These are phyloP conservation scores for Fraxinus paxiana DNA, from an alignment of 305 asterid genomes.

Conservation along the genomic window DNA sequence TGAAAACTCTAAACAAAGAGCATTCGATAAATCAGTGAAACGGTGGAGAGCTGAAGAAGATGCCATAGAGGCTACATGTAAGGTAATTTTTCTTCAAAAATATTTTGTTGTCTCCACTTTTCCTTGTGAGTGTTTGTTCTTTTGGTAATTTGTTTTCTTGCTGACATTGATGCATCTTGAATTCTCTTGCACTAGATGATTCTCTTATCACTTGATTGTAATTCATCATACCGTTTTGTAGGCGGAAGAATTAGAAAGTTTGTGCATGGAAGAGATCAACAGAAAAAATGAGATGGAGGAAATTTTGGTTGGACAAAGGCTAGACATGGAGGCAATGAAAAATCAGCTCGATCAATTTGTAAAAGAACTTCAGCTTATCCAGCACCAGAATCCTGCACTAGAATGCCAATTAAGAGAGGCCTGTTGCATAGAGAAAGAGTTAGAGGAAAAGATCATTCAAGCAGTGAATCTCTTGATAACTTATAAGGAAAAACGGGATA, in stretches of 20 bases:
- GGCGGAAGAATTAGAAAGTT: conserved; percentile 58
- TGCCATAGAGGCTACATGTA: conserved; percentile 44
- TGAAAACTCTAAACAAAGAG: conserved; percentile 39
- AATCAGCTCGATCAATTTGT: conserved; percentile 38
- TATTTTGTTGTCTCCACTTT: background rate
- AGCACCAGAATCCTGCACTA: conserved; percentile 49
- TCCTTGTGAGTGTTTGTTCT: background rate
- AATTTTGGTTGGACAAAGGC: conserved; percentile 38
- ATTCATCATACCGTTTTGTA: conserved; percentile 32
- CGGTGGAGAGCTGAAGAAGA: conserved; percentile 60
- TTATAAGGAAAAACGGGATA: conserved; percentile 69
- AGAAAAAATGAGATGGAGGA: conserved; percentile 49
- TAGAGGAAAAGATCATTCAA: conserved; percentile 79
- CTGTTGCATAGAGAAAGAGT: conserved; percentile 59
- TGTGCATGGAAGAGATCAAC: conserved; percentile 43
- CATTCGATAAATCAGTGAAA: conserved; percentile 45
- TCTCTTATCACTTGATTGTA: conserved; percentile 19
- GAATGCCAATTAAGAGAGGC: conserved; percentile 57
- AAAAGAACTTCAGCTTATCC: conserved; percentile 47
- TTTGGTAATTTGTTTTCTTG: conserved; percentile 1
- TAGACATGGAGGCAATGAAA: conserved; percentile 52
- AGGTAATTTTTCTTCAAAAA: conserved; percentile 37
- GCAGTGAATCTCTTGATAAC: conserved; percentile 74
- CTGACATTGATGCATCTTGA: conserved; percentile 16
- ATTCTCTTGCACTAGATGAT: conserved; percentile 14